A percentile compares a stretch with the other conserved stretches of the same genome.
These are phyloP conservation scores for Strigomonas culicis DNA, from an alignment of 208 protist genomes.

Conservation along the genomic window DNA sequence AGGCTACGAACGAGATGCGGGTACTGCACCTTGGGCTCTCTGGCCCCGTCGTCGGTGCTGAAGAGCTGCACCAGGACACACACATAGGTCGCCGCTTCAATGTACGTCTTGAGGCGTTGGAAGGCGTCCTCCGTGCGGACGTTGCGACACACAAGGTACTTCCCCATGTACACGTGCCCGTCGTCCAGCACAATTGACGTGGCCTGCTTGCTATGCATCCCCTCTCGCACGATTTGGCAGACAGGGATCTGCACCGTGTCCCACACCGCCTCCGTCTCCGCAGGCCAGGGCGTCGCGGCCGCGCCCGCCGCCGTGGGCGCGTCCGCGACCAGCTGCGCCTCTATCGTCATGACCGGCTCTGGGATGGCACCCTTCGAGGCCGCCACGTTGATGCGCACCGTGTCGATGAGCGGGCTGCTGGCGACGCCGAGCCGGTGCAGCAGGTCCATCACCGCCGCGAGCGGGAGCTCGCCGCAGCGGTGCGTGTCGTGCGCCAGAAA, in stretches of 20 bases:
- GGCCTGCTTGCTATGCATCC: slow-evolving; percentile 14
- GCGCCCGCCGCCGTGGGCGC: neutral
- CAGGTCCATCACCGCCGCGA: slow-evolving; percentile 35
- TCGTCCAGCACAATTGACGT: slow-evolving; percentile 24
- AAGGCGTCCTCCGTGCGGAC: slow-evolving; percentile 26
- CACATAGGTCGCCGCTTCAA: slow-evolving; percentile 55
- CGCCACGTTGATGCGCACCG: slow-evolving; percentile 28
- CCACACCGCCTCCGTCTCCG: slow-evolving; percentile 12
- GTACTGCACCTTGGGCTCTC: slow-evolving; percentile 37
- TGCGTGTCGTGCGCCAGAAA: slow-evolving; percentile 60
- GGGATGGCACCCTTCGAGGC: neutral
- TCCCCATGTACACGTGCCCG: slow-evolving; percentile 37
- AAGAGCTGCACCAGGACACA: slow-evolving; percentile 46
- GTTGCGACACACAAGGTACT: slow-evolving; percentile 26
- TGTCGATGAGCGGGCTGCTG: slow-evolving; percentile 34
- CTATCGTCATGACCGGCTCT: neutral
- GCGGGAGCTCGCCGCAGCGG: slow-evolving; percentile 53
- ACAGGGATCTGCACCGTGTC: slow-evolving; percentile 28
- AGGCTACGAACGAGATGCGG: slow-evolving; percentile 45
- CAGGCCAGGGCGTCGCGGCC: neutral
- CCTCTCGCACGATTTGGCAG: slow-evolving; percentile 29
- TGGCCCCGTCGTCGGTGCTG: slow-evolving; percentile 18
- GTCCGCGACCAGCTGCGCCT: neutral
- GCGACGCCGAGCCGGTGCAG: slow-evolving; percentile 50
- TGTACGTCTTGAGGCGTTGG: slow-evolving; percentile 48